Evolutionary conservation across 202 grass and related monocot species (phyloP).

Genomic region (Panicum hallii): DNA sequence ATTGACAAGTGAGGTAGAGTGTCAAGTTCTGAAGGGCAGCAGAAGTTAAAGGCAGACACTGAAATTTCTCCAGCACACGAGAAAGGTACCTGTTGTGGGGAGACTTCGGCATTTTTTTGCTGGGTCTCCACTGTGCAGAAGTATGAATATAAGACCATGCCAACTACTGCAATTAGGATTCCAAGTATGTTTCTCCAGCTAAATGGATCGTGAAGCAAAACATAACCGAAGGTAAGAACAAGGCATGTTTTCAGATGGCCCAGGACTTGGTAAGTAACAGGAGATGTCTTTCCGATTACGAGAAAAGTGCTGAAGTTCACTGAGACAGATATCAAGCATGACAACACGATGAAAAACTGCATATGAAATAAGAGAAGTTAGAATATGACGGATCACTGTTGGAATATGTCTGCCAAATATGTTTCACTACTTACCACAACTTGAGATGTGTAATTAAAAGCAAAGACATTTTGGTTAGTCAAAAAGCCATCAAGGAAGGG

Average conservation of each 20-base stretch:
- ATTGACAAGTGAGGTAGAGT: background rate
- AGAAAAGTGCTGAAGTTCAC: conserved; percentile 91
- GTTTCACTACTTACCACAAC: conserved; percentile 73
- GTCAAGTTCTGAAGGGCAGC: background rate
- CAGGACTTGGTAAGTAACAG: conserved; percentile 83
- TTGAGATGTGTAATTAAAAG: conserved; percentile 91
- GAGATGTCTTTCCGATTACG: conserved; percentile 82
- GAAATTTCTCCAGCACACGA: background rate
- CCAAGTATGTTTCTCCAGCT: conserved; percentile 95
- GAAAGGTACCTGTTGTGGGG: conserved; percentile 63
- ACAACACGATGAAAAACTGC: conserved; percentile 78
- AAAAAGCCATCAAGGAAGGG: conserved; percentile 99
- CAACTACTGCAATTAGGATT: conserved; percentile 78
- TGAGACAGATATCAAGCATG: conserved; percentile 74
- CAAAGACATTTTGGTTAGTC: conserved; percentile 93
- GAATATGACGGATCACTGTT: conserved; percentile 33
- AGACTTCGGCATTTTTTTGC: conserved; percentile 54
- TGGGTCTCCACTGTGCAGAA: conserved; percentile 60
- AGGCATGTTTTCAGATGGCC: conserved; percentile 91
- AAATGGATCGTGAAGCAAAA: conserved; percentile 96
- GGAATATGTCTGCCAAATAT: conserved; percentile 16
- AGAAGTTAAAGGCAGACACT: background rate
- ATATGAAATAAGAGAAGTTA: conserved; percentile 36
- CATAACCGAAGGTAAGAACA: conserved; percentile 78
- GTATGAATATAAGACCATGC: conserved; percentile 81